Conservation (phyloP, 371 early-diverging fungal species). For the Mucor velutinosus region DNA sequence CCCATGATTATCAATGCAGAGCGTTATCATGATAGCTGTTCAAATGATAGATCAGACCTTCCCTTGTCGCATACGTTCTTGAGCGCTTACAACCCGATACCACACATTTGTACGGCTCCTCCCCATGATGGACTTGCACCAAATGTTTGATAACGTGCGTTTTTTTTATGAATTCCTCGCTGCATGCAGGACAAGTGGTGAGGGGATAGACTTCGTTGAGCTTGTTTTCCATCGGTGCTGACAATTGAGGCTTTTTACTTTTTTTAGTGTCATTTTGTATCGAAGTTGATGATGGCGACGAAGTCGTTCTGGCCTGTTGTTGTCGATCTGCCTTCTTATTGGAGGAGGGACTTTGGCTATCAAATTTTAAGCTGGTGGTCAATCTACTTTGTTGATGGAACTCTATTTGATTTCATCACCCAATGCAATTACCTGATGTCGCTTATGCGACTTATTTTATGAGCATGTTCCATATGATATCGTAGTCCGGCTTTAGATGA, state of each 20-base stretch:
- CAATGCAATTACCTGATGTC: neutral
- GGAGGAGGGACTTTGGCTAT: neutral
- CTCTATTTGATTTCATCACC: neutral
- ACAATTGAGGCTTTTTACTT: slow-evolving; percentile 4
- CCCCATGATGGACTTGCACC: slow-evolving; percentile 29
- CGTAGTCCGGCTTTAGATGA: slow-evolving; percentile 25
- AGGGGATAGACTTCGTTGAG: slow-evolving; percentile 22
- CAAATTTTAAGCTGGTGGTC: neutral
- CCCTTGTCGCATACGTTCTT: slow-evolving; percentile 35
- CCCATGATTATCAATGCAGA: neutral
- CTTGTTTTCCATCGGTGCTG: slow-evolving; percentile 12
- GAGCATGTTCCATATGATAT: slow-evolving; percentile 34
- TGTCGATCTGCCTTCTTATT: neutral
- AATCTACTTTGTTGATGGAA: neutral
- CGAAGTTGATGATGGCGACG: neutral
- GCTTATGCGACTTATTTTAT: slow-evolving; percentile 12
- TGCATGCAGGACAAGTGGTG: slow-evolving; percentile 28
- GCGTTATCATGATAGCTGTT: slow-evolving; percentile 20
- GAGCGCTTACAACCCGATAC: slow-evolving; percentile 24
- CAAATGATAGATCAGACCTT: slow-evolving; percentile 37
- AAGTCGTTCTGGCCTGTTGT: no score
- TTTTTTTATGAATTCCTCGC: slow-evolving; percentile 25
- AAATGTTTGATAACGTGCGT: slow-evolving; percentile 37
- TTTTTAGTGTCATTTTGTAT: slow-evolving; percentile 3
- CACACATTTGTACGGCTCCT: slow-evolving; percentile 32